Evolutionary conservation across 768 basidiomycete genomes (phyloP), one percentile per base, ranked within the genome.

Genomic region (Rhizopogon rudus): DNA sequence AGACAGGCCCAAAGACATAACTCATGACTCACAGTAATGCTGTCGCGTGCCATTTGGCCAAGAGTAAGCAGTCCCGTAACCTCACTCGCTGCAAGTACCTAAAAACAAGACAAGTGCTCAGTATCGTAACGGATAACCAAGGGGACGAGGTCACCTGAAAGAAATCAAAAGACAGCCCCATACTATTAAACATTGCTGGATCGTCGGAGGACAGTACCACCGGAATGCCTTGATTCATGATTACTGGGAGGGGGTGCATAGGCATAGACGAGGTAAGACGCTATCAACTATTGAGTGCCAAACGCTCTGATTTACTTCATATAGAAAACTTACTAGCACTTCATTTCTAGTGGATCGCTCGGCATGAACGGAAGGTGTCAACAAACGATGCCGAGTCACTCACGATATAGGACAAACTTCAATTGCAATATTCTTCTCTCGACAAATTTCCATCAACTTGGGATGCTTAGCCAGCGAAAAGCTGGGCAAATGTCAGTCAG

Each of bases 211-310:
- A 83, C 8, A 91, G 73, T 2, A 81, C 81, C 14, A 90, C 82
- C 0, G 84, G 82, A 5, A 90, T 76, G 0, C 87, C 87, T 60
- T 87, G 76, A 68, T 86, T 88, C 53, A 90, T 66, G 45, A 88
- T 60, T 8, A 78, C 72, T 1, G 87, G 84, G 29, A 90, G 74
- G 1, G 86, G 86, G 63, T 89, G 87, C 76, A 81, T 83, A 5
- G 81, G 82, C 81, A 90, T 89, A 14, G 87, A 88, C 6, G 86
- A 82, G 9, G 87, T 86, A 53, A 88, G 72, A 12, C 87, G 81
- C 86, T 87, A 59, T 29, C 12, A 16, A n/a, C 42, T 33, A 52
- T 31, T 41, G 17, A 48, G 35, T 31, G 33, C 40, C 16, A 29
- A 17, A 28, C 31, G 40, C 41, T 25, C 52, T 35, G 13, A 22